Evolutionary conservation across 768 basidiomycete genomes (phyloP), one percentile per base, ranked within the genome.

Genomic region (Suillus subaureus): DNA sequence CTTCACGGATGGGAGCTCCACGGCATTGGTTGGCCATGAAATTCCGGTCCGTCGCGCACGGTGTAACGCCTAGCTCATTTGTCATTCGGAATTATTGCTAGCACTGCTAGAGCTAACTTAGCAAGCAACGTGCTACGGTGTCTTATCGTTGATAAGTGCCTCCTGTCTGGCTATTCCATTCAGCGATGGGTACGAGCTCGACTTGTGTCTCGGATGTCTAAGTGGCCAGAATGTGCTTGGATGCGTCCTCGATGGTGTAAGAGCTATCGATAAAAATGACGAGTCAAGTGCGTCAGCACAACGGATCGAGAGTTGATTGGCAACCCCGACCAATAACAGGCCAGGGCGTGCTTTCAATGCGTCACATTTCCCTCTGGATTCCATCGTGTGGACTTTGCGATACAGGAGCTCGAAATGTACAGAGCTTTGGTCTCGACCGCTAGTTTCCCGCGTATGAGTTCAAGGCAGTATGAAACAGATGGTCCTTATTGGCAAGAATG

Each of bases 401-500:
- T 56, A 6, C 35, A 57, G 7, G 4, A 15, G 37, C 8, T 57
- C 7, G 9, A 40, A 23, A 57, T 39, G 15, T 16, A 23, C 23
- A 37, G 9, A 8, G 5, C 26, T 40, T 60, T 18, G 18, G 11
- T 40, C 40, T 12, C 26, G 7, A 21, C 23, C 9, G 0, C 56
- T 39, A 39, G 2, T 40, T 60, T 4, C 26, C 9, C 28, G 6
- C 7, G 57, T 67, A 69, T 21, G 60, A 42, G 3, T 13, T 31
- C 63, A 76, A 37, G 21, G 43, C 60, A 13, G 64, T 54, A 56
- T 71, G 70, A 58, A 26, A 67, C 3, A 65, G 28, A 11, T 71
- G 65, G 5, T 76, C 65, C 23, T 62, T 65, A 56, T 62, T 56
- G 35, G 31, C 64, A 28, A 75, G 68, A 31, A 69, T 54, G 26